phyloP scores from a whole-genome alignment of 2,329 filamentous ascomycete genomes.

The Aureobasidium sp. region DNA sequence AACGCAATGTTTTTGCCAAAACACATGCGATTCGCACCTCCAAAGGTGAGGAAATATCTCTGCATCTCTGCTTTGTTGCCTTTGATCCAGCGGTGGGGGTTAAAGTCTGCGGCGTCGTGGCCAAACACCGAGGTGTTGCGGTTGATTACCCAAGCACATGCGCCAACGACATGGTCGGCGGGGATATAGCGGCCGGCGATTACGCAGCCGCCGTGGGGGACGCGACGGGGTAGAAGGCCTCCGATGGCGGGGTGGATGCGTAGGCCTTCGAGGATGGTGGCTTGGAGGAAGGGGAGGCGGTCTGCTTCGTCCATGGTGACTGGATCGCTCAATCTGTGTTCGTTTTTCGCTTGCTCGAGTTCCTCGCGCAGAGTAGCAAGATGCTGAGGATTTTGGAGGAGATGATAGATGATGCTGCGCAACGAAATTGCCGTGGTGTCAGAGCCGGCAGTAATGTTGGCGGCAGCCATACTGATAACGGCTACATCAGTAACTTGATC shows the following conservation, averaged over 20 bases:
- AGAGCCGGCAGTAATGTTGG: slow-evolving; percentile 24
- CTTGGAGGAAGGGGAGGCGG: slow-evolving; percentile 27
- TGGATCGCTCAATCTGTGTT: slow-evolving; percentile 10
- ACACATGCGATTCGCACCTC: slow-evolving; percentile 40
- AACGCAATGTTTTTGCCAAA: slow-evolving; percentile 43
- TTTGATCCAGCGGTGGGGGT: slow-evolving; percentile 47
- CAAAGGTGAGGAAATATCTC: slow-evolving; percentile 41
- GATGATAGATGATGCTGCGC: slow-evolving; percentile 28
- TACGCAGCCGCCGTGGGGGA: slow-evolving; percentile 7
- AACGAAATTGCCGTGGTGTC: slow-evolving; percentile 33
- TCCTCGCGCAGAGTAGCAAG: slow-evolving; percentile 22
- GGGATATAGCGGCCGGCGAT: slow-evolving; percentile 38
- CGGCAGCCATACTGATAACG: slow-evolving; percentile 20
- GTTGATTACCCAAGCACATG: slow-evolving; percentile 37
- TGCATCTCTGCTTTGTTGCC: slow-evolving; percentile 28
- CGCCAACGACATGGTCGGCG: slow-evolving; percentile 41
- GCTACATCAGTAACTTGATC: slow-evolving; percentile 17
- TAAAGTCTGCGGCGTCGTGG: slow-evolving; percentile 37
- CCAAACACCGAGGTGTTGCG: slow-evolving; percentile 34
- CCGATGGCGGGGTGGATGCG: slow-evolving; percentile 26
- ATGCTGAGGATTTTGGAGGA: slow-evolving; percentile 24
- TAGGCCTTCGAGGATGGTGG: slow-evolving; percentile 28
- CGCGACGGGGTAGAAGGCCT: slow-evolving; percentile 10
- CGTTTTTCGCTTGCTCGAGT: background rate
- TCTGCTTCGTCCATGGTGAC: slow-evolving; percentile 23